phyloP scores from a whole-genome alignment of 441 rosid genomes.

The Capsella rubella region DNA sequence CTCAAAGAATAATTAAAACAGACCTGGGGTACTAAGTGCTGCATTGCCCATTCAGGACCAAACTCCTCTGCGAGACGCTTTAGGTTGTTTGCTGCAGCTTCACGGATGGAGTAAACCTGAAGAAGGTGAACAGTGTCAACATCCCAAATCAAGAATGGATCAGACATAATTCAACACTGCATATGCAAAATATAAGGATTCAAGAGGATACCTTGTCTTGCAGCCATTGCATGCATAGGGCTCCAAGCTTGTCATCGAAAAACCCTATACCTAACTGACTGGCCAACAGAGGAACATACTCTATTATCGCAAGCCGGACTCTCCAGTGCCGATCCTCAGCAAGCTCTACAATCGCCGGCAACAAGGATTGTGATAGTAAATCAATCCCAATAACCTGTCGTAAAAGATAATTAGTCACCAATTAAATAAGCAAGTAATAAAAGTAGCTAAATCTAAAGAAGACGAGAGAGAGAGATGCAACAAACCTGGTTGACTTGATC shows the following conservation, averaged over 20 bases:
- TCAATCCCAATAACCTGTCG: constrained; percentile 95
- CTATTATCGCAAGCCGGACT: constrained; percentile 98
- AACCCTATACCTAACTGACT: constrained; percentile 98
- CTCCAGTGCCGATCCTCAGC: constrained; percentile 99
- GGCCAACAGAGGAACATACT: constrained; percentile 93
- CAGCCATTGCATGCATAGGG: constrained; percentile 99
- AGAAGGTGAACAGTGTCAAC: constrained; percentile 18
- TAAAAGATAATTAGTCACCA: constrained; percentile 42
- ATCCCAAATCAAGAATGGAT: constrained; percentile 27
- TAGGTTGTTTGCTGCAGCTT: constrained; percentile 97
- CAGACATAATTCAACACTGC: background rate
- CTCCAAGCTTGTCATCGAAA: constrained; percentile 95
- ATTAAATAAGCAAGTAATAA: constrained; percentile 25
- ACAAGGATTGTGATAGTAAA: constrained; percentile 85
- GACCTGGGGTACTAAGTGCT: constrained; percentile 97
- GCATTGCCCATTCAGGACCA: constrained; percentile 99
- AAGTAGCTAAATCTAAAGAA: constrained; percentile 4
- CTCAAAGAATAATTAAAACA: constrained; percentile 4
- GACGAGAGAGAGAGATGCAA: background rate
- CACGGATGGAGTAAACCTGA: constrained; percentile 96
- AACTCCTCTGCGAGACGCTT: constrained; percentile 99
- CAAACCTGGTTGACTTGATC: constrained; percentile 99
- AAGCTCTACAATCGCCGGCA: constrained; percentile 98
- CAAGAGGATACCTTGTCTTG: constrained; percentile 77
- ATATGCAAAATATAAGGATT: background rate